Evolutionary conservation across 306 rosid species (phyloP).

Genomic region (Sesbania bispinosa): DNA sequence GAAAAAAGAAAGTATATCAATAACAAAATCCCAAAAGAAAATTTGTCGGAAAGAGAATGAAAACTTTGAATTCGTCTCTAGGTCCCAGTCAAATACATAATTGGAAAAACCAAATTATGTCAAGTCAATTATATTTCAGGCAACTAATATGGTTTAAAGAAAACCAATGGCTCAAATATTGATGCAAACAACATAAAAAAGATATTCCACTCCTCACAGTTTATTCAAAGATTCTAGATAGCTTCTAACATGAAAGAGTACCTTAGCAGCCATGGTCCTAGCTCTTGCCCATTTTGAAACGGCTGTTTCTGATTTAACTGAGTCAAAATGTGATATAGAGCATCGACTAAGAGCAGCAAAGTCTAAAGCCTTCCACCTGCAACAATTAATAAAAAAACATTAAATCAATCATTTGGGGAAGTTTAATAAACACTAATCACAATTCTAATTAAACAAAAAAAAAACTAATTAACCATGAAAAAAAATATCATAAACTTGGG

Average conservation of each 20-base stretch:
- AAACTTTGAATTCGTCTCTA: constrained; percentile 29
- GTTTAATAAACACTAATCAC: neutral
- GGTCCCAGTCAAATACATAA: constrained; percentile 35
- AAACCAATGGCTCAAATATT: constrained; percentile 11
- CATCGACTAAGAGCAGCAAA: constrained; percentile 49
- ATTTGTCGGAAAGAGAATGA: constrained; percentile 14
- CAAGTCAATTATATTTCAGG: neutral
- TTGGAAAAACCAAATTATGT: constrained; percentile 6
- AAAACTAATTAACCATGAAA: neutral
- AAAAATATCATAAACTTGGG: neutral
- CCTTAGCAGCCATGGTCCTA: constrained; percentile 85
- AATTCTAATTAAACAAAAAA: neutral
- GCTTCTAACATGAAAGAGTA: constrained; percentile 4
- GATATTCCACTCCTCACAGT: neutral
- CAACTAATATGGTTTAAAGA: neutral
- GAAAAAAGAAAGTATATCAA: neutral
- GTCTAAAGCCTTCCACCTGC: constrained; percentile 86
- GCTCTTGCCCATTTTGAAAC: constrained; percentile 80
- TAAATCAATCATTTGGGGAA: neutral
- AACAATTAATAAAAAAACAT: constrained; percentile 4
- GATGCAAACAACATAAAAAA: neutral
- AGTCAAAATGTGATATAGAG: constrained; percentile 53
- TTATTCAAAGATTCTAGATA: constrained; percentile 14
- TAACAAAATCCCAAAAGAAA: neutral
- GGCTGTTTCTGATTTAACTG: constrained; percentile 62